These are phyloP conservation scores for Diaporthe velutina DNA, from an alignment of 2,329 filamentous ascomycete genomes.

Conservation along the genomic window DNA sequence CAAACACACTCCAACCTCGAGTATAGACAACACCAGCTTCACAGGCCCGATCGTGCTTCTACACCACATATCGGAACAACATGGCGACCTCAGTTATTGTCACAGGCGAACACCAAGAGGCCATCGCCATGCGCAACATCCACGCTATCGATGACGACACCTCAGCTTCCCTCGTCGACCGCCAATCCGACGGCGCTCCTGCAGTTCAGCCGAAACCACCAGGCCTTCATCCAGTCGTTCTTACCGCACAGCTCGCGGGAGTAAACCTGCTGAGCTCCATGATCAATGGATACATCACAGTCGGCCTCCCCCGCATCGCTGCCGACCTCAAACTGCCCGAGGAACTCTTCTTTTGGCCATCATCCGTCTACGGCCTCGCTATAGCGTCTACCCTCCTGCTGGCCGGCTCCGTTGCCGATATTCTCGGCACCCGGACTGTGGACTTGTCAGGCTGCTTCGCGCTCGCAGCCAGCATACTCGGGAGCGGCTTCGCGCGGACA, in stretches of 20 bases:
- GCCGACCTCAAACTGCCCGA: conserved; percentile 49
- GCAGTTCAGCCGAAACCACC: background rate
- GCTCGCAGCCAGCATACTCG: conserved; percentile 49
- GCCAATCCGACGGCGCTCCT: background rate
- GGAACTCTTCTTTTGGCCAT: conserved; percentile 55
- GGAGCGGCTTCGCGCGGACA: conserved; percentile 46
- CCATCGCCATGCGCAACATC: background rate
- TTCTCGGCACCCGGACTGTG: conserved; percentile 50
- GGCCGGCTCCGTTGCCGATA: conserved; percentile 55
- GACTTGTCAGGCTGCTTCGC: conserved; percentile 51
- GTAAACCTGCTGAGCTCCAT: conserved; percentile 47
- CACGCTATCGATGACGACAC: background rate
- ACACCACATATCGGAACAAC: background rate
- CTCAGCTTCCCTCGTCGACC: background rate
- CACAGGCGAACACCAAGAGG: conserved; percentile 1
- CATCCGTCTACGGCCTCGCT: conserved; percentile 52
- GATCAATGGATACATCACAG: conserved; percentile 52
- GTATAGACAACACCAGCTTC: background rate
- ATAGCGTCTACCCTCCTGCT: conserved; percentile 53
- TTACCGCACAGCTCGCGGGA: conserved; percentile 41
- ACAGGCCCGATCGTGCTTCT: background rate
- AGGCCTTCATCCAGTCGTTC: conserved; percentile 6
- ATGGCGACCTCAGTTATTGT: background rate
- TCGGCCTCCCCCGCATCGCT: conserved; percentile 57
- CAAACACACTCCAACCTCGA: background rate